Evolutionary conservation across 2,329 filamentous ascomycete genomes (phyloP), one percentile per base, ranked within the genome.

Genomic region (Penicillium sp.): DNA sequence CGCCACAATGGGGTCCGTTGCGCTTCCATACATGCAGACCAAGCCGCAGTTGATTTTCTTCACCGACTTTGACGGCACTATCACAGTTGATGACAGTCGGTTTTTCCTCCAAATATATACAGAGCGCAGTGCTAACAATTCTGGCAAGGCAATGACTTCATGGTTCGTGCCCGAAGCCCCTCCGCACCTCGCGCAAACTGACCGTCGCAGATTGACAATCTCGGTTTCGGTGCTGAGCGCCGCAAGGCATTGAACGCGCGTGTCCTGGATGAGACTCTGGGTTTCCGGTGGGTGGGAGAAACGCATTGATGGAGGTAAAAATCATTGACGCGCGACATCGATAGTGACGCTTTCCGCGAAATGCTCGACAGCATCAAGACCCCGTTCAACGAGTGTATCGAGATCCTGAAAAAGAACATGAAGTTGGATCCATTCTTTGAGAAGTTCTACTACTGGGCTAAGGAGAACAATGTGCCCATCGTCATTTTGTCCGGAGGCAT

Each of bases 11-110:
- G 64, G 62, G 12, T 65, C 67, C 26, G 62, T 54, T 10, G 53
- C 56, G 13, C 69, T 75, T 34, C 72, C 73, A 21, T 75, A 75
- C 24, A 68, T 79, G 62, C 67, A 72, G 54, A 74, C 70, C 52
- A 85, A 88, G 70, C 92, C 92, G 47, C 88, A 90, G 76, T 89
- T 90, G 79, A 92, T 99, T 79, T 96, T 99, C 83, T 97, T 97
- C 80, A 96, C 92, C 63, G 94, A 99, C 77, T 97, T 97, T 70
- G 94, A 99, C 75, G 94, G 94, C 67, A 97, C 92, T 49, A 93
- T 96, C 70, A 96, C 93, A 45, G 81, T 85, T 52, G 78, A 84
- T 66, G 85, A 87, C 72, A 85, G 82, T 82, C 66, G 68, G 79
- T 76, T 50, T 47, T 21, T 16, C 44, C 34, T 31, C 38, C n/a